Evolutionary conservation across 2,329 filamentous ascomycete genomes (phyloP), one percentile per base, ranked within the genome.

Genomic region (Orbilia blumenaviensis): DNA sequence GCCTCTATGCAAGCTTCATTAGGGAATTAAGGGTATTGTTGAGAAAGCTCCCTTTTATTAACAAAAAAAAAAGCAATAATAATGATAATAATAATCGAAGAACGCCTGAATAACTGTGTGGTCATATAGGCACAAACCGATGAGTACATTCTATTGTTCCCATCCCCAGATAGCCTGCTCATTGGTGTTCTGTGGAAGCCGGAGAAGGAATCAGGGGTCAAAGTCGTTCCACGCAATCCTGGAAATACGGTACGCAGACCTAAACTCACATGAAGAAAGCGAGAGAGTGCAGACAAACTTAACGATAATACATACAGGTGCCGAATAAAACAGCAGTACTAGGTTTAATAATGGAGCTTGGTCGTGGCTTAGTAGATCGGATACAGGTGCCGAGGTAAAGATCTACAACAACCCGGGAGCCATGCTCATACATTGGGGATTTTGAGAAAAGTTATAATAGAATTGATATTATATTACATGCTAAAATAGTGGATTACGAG

Each of bases 131-230:
- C 2, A 7, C 54, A 67, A 18, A 25, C 48, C 10, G 63, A 62
- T 8, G 34, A 56, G 48, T 38, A 56, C 44, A 21, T 58, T 41
- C 32, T 67, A 8, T 27, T 75, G 1, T 48, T 75, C 21, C 69
- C 54, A 27, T 67, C 69, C 1, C 41, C 14, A 6, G 69, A 63
- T 32, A 7, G n/a, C 9, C 23, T 36, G 16, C 41, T 32, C 2
- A 61, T 75, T 6, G 69, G 69, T 8, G 44, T 44, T 2, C 23
- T 75, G 27, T 75, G 69, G 69, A 75, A 72, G 23, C 7, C 58
- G 5, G 3, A 10, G 14, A 25, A 42, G n/a, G 29, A 34, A 21
- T 21, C 3, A n/a, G 6, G 7, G 14, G 23, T 41, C 3, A 18
- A 21, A n/a, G 7, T 25, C 16, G 5, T 8, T 10, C 16, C 36